Percentiles rank a stretch among this genome's conserved stretches.
Conservation (phyloP, 176 grass and related monocot genomes). For the Triticum aestivum region IWGSC_CS_RefSeq_v2.1 NC_057812.1:190037966-190038465, state of each 20-base stretch:
- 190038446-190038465: too few relatives aligned
- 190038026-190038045: too few relatives aligned
- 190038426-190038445: background rate
- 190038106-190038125: background rate
- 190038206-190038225: background rate
- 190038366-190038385: background rate
- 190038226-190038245: background rate
- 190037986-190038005: background rate
- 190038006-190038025: too few relatives aligned
- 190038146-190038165: too few relatives aligned
- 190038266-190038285: background rate
- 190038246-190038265: background rate
- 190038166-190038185: too few relatives aligned
- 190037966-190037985: background rate
- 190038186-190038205: background rate
- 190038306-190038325: background rate
- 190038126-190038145: background rate
- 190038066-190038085: background rate
- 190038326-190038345: background rate
- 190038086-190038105: background rate
- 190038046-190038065: too few relatives aligned
- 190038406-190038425: background rate
- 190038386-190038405: background rate
- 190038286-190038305: background rate
- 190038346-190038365: background rate